These are phyloP conservation scores for Cercis canadensis DNA, from an alignment of 306 rosid genomes.

Conservation along the genomic window DNA sequence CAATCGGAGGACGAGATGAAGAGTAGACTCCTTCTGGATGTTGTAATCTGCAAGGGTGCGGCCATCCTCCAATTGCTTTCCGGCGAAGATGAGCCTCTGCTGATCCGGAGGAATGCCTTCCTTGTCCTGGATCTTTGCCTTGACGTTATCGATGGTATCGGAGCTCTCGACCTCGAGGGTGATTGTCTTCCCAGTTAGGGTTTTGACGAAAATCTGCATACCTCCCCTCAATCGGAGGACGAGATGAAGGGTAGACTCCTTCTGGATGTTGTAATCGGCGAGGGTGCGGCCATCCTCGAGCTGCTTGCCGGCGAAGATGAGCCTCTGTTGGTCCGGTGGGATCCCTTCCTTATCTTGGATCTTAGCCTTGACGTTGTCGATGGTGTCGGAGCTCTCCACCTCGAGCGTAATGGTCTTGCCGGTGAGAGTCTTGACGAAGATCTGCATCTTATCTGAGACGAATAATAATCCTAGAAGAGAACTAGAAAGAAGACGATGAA, in stretches of 20 bases:
- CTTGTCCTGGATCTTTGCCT: constrained; percentile 53
- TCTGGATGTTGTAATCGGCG: constrained; percentile 55
- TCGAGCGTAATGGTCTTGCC: constrained; percentile 55
- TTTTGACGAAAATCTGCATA: constrained; percentile 51
- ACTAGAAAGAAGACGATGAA: rapidly evolving
- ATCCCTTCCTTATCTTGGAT: constrained; percentile 53
- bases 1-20: constrained; percentile 55
- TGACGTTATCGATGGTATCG: constrained; percentile 50
- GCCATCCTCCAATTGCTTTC: constrained; percentile 54
- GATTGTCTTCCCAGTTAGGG: constrained; percentile 55
- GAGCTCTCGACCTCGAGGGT: constrained; percentile 51
- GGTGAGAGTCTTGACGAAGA: constrained; percentile 46
- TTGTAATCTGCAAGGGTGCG: constrained; percentile 50
- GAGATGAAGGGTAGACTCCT: constrained; percentile 53
- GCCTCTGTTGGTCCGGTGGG: constrained; percentile 47
- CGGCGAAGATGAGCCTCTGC: constrained; percentile 52
- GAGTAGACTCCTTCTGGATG: constrained; percentile 54
- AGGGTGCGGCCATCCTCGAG: constrained; percentile 52
- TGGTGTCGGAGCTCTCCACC: constrained; percentile 51
- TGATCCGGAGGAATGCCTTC: constrained; percentile 47
- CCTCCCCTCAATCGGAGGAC: constrained; percentile 55
- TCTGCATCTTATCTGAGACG: constrained; percentile 13
- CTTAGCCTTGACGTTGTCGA: constrained; percentile 51
- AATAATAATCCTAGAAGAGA: background rate
- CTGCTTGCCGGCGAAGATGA: constrained; percentile 52